Percentiles rank a stretch among this genome's conserved stretches.
These are phyloP conservation scores for Corchorus capsularis DNA, from an alignment of 345 rosid species.

Conservation along the genomic window DNA sequence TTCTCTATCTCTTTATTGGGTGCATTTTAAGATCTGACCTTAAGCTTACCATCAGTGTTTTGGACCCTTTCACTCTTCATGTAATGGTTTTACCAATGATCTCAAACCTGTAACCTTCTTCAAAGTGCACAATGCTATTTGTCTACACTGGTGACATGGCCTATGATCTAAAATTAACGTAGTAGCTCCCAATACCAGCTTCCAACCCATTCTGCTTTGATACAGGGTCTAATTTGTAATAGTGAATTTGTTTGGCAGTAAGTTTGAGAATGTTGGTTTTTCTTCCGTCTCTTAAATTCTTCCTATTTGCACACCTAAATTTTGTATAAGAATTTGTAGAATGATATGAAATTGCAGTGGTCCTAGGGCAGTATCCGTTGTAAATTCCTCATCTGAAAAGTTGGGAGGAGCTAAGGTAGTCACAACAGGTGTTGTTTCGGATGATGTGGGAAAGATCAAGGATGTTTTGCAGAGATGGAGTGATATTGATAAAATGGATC, in stretches of 20 bases:
- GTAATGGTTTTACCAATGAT: background rate
- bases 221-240: background rate
- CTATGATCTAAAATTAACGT: background rate
- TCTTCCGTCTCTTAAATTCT: background rate
- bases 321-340: conserved; percentile 1
- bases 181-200: background rate
- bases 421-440: conserved; percentile 76
- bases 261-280: background rate
- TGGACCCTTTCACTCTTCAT: background rate
- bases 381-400: conserved; percentile 77
- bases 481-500: conserved; percentile 75
- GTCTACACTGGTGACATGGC: background rate
- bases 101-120: background rate
- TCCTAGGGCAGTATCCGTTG: conserved; percentile 76
- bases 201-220: background rate
- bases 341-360: conserved; percentile 60
- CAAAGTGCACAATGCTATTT: background rate
- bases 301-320: conserved; percentile 7
- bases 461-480: conserved; percentile 74
- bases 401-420: conserved; percentile 85
- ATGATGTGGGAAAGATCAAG: conserved; percentile 72
- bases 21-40: background rate
- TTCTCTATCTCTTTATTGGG: background rate
- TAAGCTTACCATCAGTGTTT: background rate
- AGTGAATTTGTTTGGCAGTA: background rate